Base-by-base conservation (phyloP, 306 rosid genomes). In the Hippophae tibetana region DNA sequence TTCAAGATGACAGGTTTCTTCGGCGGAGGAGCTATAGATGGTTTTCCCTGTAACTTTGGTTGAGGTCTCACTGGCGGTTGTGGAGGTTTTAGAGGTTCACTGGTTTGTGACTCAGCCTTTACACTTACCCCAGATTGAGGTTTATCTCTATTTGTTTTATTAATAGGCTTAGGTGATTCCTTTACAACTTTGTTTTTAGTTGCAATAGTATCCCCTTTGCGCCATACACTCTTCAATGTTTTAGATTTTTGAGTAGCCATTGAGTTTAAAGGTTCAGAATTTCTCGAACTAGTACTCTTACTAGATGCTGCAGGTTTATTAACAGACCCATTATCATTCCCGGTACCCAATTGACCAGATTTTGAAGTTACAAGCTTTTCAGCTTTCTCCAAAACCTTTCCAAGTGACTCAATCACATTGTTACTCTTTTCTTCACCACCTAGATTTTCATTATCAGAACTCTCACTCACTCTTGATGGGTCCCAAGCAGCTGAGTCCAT, bases 331-430 rank as follows among this genome's bases (percentile, higher is more conserved):
- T 76, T 78, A 68, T 58, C 79, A 55, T 58, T 84, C 53, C 68
- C 79, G 47, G 65, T 68, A 68, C 60, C 80, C 54, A 42, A 10
- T 13, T 54, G 57, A 44, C 57, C 65, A 13, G 72, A 52, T 60
- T 67, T 76, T 5, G 86, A 45, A 61, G 40, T 80, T 58, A 57
- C 94, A 52, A 92, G 75, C 76, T 84, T 92, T 63, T 88, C 96
- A 23, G 94, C 99, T 83, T 82, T 92, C 78, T 92, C 90, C 90
- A 92, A 74, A 51, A 86, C 99, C 74, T 88, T 95, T 54, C 97
- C 99, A 43, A 88, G 94, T 0, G 99, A 88, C 54, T 88, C 90
- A 58, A 92, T 92, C 66, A 92, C 89, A 60, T 83, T 85, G 66
- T 61, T 85, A 72, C 79, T 81, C 70, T 83, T 96, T 43, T 77